phyloP scores from a whole-genome alignment of 1,139 yeast species.

The Saccharomyces uvarum region DNA sequence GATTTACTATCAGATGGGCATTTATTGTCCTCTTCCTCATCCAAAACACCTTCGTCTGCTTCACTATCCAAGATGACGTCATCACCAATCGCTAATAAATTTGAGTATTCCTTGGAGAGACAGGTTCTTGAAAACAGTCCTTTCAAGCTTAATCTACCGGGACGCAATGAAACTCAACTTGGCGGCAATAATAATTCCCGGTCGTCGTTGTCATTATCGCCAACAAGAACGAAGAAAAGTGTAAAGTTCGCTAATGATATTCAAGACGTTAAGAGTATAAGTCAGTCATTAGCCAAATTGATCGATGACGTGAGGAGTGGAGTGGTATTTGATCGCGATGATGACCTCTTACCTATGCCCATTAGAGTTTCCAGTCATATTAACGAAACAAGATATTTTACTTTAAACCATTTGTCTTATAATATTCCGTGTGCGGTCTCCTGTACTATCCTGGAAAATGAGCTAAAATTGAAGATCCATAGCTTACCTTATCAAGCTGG shows the following conservation, averaged over 20 bases:
- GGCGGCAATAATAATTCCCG: neutral
- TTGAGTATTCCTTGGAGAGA: neutral
- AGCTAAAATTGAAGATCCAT: constrained; percentile 50
- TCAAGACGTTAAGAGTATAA: constrained; percentile 20
- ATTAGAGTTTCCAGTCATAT: constrained; percentile 38
- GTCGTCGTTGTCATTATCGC: neutral
- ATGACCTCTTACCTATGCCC: constrained; percentile 34
- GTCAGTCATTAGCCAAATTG: constrained; percentile 24
- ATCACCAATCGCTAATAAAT: neutral
- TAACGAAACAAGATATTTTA: constrained; percentile 55
- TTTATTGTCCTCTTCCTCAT: neutral
- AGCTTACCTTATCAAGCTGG: constrained; percentile 86
- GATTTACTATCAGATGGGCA: constrained; percentile 9
- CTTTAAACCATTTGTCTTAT: constrained; percentile 41
- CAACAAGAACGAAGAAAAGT: constrained; percentile 20
- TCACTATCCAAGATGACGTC: neutral
- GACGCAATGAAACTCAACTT: neutral
- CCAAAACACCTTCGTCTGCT: neutral
- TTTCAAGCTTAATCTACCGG: neutral
- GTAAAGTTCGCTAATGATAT: constrained; percentile 29
- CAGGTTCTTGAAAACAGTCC: neutral
- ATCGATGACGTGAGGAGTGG: constrained; percentile 23
- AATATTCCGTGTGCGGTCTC: constrained; percentile 66
- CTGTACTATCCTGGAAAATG: constrained; percentile 44
- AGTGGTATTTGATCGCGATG: constrained; percentile 26